Percentiles rank a stretch among this genome's conserved stretches.
Evolutionary conservation across 805 yeast genomes (phyloP).

Genomic region (Suhomyces pyralidae): DNA sequence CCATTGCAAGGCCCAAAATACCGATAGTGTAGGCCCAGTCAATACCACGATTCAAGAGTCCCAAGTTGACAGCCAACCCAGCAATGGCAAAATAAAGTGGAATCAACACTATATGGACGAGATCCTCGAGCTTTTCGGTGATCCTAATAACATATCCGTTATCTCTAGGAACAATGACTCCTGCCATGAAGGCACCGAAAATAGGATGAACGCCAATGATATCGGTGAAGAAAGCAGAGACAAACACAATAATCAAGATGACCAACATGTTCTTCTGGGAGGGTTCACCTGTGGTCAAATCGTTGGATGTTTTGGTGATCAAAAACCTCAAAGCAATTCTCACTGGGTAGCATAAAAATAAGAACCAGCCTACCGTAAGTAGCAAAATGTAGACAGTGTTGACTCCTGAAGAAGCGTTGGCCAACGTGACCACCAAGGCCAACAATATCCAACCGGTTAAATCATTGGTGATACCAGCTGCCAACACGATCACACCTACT

Average conservation of each 20-base stretch:
- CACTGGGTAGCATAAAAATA: slow-evolving; percentile 57
- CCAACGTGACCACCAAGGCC: slow-evolving; percentile 73
- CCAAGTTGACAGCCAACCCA: slow-evolving; percentile 69
- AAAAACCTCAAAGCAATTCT: slow-evolving; percentile 46
- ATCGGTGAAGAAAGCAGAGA: slow-evolving; percentile 75
- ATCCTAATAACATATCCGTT: slow-evolving; percentile 66
- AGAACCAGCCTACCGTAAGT: slow-evolving; percentile 66
- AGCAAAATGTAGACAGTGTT: slow-evolving; percentile 67
- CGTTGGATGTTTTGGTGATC: slow-evolving; percentile 48
- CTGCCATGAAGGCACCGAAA: slow-evolving; percentile 80
- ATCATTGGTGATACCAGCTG: slow-evolving; percentile 82
- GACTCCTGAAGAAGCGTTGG: slow-evolving; percentile 67
- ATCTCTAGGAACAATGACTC: slow-evolving; percentile 73
- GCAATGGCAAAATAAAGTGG: slow-evolving; percentile 81
- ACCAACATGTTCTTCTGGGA: slow-evolving; percentile 58
- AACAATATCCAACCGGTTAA: slow-evolving; percentile 77
- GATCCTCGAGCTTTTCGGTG: slow-evolving; percentile 74
- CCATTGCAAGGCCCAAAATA: slow-evolving; percentile 61
- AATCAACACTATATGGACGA: slow-evolving; percentile 66
- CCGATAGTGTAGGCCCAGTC: slow-evolving; percentile 81
- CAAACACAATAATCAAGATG: slow-evolving; percentile 54
- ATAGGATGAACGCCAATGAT: slow-evolving; percentile 85
- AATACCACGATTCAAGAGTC: slow-evolving; percentile 57
- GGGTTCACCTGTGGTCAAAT: slow-evolving; percentile 57
- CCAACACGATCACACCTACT: slow-evolving; percentile 68